A percentile compares a stretch with the other conserved stretches of the same genome.
These are phyloP conservation scores for Wickerhamomyces kurtzmanii DNA, from an alignment of 805 yeast species.

Conservation along the genomic window DNA sequence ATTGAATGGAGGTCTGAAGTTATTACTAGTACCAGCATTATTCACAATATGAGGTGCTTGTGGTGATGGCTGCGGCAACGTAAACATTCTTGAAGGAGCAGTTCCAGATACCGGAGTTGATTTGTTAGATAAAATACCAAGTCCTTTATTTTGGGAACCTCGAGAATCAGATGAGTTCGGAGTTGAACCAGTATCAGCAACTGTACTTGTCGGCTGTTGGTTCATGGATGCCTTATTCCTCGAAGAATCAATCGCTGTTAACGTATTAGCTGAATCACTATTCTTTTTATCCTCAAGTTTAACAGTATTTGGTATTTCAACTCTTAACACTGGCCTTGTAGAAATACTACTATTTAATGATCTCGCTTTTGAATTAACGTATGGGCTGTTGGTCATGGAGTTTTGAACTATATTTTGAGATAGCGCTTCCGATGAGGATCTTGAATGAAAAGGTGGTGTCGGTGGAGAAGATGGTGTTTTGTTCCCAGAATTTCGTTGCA, in stretches of 20 bases:
- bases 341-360: conserved; percentile 12
- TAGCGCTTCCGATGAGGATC: background rate
- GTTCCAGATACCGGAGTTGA: conserved; percentile 22
- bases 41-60: conserved; percentile 10
- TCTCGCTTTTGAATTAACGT: conserved; percentile 9
- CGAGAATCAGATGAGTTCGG: too few species aligned
- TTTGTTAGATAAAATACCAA: conserved; percentile 11
- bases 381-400: background rate
- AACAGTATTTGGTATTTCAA: conserved; percentile 13
- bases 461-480: background rate
- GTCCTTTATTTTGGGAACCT: background rate
- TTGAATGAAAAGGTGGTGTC: conserved; percentile 1
- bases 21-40: conserved; percentile 6
- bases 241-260: too few species aligned
- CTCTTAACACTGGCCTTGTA: conserved; percentile 16
- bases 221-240: too few species aligned
- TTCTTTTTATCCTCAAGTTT: too few species aligned
- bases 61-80: conserved; percentile 23
- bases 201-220: too few species aligned
- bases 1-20: conserved; percentile 13
- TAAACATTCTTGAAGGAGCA: conserved; percentile 20
- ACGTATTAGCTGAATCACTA: too few species aligned
- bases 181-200: too few species aligned
- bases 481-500: too few species aligned
- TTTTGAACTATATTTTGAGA: too few species aligned